These are phyloP conservation scores for Saturnispora zaruensis DNA, from an alignment of 805 yeast genomes.

Conservation along the genomic window DNA sequence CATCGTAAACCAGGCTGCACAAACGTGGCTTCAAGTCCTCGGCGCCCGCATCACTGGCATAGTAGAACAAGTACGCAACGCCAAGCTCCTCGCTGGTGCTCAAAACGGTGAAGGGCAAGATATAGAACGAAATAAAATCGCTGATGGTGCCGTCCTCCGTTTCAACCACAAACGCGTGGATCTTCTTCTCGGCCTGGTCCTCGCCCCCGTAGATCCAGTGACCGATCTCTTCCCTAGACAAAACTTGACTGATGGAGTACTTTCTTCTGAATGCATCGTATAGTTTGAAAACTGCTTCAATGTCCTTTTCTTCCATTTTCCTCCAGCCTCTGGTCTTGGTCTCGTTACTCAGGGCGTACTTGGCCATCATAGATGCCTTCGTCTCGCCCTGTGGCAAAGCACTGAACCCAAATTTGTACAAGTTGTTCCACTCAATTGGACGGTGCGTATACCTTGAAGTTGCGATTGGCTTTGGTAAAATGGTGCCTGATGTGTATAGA, in stretches of 20 bases:
- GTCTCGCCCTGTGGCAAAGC: conserved; percentile 68
- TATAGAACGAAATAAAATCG: conserved; percentile 84
- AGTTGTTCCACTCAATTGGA: conserved; percentile 84
- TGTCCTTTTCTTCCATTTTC: conserved; percentile 48
- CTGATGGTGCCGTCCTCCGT: conserved; percentile 53
- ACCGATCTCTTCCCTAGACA: conserved; percentile 53
- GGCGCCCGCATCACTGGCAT: conserved; percentile 52
- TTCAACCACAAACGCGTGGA: conserved; percentile 73
- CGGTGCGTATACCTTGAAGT: conserved; percentile 89
- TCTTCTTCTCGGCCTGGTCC: conserved; percentile 37
- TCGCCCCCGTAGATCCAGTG: conserved; percentile 73
- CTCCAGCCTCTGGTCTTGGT: conserved; percentile 49
- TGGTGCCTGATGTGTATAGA: conserved; percentile 84
- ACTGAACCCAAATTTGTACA: conserved; percentile 85
- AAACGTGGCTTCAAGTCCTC: conserved; percentile 22
- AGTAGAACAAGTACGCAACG: conserved; percentile 84
- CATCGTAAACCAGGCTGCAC: conserved; percentile 30
- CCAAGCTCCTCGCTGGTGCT: conserved; percentile 64
- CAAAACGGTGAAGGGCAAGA: conserved; percentile 80
- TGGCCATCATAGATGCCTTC: conserved; percentile 54
- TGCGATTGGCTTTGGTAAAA: conserved; percentile 86
- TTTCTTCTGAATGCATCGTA: conserved; percentile 55
- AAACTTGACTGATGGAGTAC: conserved; percentile 66
- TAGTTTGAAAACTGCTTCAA: conserved; percentile 53
- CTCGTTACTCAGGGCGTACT: conserved; percentile 45